A percentile compares a stretch with the other conserved stretches of the same genome.
These are phyloP conservation scores for Mycena galericulata DNA, from an alignment of 768 basidiomycete species.

Conservation along the genomic window DNA sequence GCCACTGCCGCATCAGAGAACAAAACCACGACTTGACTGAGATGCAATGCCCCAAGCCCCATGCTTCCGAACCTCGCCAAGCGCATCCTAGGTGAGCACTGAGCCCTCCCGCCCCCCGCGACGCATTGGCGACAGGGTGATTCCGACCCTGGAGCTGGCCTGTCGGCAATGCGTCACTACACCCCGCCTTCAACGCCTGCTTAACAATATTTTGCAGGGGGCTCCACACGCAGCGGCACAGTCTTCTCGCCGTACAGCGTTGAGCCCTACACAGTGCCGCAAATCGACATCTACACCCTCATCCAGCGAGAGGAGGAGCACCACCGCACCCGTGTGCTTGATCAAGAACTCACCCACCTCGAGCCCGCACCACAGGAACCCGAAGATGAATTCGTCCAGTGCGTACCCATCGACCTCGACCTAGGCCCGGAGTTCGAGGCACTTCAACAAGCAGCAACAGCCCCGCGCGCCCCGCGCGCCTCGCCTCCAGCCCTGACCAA, in stretches of 20 bases:
- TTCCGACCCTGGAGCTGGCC: slow-evolving; percentile 11
- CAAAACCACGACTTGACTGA: neutral
- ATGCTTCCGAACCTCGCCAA: neutral
- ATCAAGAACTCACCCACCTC: neutral
- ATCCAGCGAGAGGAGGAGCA: neutral
- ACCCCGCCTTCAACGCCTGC: neutral
- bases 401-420: neutral
- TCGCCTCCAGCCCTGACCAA: neutral
- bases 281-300: slow-evolving; percentile 1
- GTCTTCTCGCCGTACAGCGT: neutral
- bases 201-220: neutral
- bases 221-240: neutral
- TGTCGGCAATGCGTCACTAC: neutral
- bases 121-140: neutral
- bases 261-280: neutral
- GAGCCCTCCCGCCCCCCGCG: neutral
- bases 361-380: neutral
- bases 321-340: neutral
- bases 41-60: neutral
- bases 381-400: too few relatives aligned
- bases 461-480: too few relatives aligned
- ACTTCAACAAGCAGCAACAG: too few relatives aligned
- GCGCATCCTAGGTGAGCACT: neutral
- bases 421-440: too few relatives aligned
- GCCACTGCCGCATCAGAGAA: too few relatives aligned